Base-by-base conservation (phyloP, 345 rosid species). In the Brassica carinata region DNA sequence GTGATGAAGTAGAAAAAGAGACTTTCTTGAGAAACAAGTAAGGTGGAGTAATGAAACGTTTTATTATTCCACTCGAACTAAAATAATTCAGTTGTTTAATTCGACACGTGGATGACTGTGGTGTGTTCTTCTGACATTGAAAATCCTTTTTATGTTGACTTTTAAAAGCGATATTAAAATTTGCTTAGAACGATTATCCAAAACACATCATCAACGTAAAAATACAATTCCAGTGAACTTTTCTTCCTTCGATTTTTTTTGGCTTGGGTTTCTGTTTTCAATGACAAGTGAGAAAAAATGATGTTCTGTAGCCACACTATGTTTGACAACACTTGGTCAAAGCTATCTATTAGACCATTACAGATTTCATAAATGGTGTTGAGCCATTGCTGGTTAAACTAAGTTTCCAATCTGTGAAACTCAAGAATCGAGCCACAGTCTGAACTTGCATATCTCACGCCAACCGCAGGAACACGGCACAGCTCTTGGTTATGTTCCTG, bases 381-480 rank as follows among this genome's bases (percentile, higher is more conserved):
- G 33, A 38, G 30, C 68, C 78, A 67, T 62, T 74, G 71, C 19
- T 68, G 29, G 69, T 48, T 40, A 74, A 71, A 40, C 67, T 34
- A 62, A 63, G 72, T 64, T 48, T 45, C 53, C 36, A 7, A 58
- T 76, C 7, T 55, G 67, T 71, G 15, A 64, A 70, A 76, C 43
- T 81, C 84, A 76, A 40, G 81, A 43, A 59, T 67, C 81, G 0
- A 77, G 74, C 90, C 93, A 89, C 38, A 86, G 87, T 72, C 97
- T 89, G 79, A 85, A 88, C 84, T 87, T 96, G 91, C 97, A 91
- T 80, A 91, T 88, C 70, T 97, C 98, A 62, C 96, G 92, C 55
- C 34, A 40, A 96, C 94, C 38, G 82, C 83, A 75, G 96, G 84
- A 71, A 85, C 73, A 51, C 74, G 66, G 64, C 86, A 76, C 86